These are phyloP conservation scores for Tardiomyces depauwii DNA, from an alignment of 1,139 yeast species.

Conservation along the genomic window DNA sequence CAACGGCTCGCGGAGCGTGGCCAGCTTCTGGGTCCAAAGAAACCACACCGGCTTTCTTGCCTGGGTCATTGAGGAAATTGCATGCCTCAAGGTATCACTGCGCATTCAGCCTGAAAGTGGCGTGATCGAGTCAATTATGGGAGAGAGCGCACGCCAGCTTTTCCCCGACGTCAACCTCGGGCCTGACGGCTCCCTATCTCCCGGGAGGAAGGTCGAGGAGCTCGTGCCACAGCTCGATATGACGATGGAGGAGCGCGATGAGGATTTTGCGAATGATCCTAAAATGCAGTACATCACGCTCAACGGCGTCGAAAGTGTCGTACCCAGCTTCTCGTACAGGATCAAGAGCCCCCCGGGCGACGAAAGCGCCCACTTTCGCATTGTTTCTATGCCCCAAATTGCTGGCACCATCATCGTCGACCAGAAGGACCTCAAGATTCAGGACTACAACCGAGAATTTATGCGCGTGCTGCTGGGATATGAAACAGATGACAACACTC, in stretches of 20 bases:
- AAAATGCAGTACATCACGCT: background rate
- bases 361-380: background rate
- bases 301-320: background rate
- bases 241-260: background rate
- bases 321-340: background rate
- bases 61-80: conserved; percentile 81
- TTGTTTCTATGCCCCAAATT: conserved; percentile 59
- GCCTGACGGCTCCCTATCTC: background rate
- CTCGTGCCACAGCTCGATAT: background rate
- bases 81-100: conserved; percentile 18
- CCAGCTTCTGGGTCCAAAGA: conserved; percentile 65
- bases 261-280: background rate
- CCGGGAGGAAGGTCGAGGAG: background rate
- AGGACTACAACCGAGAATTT: conserved; percentile 69
- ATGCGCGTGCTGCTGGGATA: conserved; percentile 71
- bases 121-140: conserved; percentile 3
- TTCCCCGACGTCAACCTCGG: background rate
- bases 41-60: conserved; percentile 52
- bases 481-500: conserved; percentile 25
- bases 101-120: conserved; percentile 27
- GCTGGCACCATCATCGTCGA: conserved; percentile 78
- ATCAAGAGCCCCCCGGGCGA: background rate
- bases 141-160: background rate
- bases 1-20: conserved; percentile 25
- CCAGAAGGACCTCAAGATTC: conserved; percentile 32